Percentiles rank a stretch among this genome's conserved stretches.
phyloP scores from a whole-genome alignment of 2,329 filamentous ascomycete genomes.

The Microdochium nivale region DNA sequence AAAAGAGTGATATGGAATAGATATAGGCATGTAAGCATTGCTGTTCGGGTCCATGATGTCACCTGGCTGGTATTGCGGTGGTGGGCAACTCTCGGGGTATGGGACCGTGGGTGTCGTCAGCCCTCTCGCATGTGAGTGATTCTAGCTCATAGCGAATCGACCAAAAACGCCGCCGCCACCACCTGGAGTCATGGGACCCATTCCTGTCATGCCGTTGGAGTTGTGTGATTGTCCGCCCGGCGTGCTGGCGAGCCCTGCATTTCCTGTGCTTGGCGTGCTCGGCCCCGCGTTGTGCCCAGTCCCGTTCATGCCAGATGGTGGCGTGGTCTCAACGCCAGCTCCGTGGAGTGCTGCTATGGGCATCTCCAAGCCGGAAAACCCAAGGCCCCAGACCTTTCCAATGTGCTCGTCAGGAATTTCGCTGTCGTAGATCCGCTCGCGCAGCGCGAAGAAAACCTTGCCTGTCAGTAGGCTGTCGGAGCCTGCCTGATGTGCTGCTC shows the following conservation, averaged over 20 bases:
- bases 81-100: too few relatives aligned
- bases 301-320: slow-evolving; percentile 29
- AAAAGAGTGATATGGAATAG: neutral
- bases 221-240: slow-evolving; percentile 42
- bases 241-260: slow-evolving; percentile 37
- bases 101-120: too few relatives aligned
- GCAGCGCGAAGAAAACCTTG: slow-evolving; percentile 89
- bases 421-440: slow-evolving; percentile 78
- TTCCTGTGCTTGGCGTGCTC: slow-evolving; percentile 62
- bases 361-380: slow-evolving; percentile 55
- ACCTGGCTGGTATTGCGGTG: too few relatives aligned
- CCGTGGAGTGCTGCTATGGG: slow-evolving; percentile 12
- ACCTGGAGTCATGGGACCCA: slow-evolving; percentile 71
- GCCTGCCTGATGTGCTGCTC: slow-evolving; percentile 83
- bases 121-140: slow-evolving; percentile 5
- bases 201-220: slow-evolving; percentile 45
- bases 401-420: slow-evolving; percentile 73
- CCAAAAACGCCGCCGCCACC: slow-evolving; percentile 69
- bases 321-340: slow-evolving; percentile 24
- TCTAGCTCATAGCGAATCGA: slow-evolving; percentile 41
- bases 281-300: slow-evolving; percentile 35
- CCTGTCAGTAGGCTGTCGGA: slow-evolving; percentile 91
- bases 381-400: slow-evolving; percentile 89
- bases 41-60: too few relatives aligned
- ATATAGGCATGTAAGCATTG: too few relatives aligned